Conservation (phyloP, 495 filamentous ascomycete genomes). For the Aspergillus asperescens region DNA sequence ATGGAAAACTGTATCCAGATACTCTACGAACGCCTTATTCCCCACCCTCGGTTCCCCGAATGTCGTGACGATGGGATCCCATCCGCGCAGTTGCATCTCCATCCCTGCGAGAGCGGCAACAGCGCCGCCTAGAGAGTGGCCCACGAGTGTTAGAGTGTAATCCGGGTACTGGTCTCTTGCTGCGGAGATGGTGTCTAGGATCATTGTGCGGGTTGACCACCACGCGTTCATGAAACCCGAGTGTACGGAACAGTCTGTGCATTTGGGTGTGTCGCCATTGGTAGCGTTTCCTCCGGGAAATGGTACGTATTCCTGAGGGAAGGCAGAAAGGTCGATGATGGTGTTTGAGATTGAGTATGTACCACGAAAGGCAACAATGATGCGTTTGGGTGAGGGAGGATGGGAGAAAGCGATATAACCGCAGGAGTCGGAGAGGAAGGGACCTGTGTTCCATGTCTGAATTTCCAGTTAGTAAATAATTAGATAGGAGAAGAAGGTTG, state of each 20-base stretch:
- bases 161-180: conserved; percentile 56
- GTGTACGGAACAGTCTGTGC: conserved; percentile 85
- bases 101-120: conserved; percentile 83
- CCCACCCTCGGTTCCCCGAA: conserved; percentile 89
- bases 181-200: conserved; percentile 55
- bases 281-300: conserved; percentile 50
- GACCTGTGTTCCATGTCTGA: conserved; percentile 85
- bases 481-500: not conserved
- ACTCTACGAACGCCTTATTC: conserved; percentile 64
- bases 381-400: conserved; percentile 48
- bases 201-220: conserved; percentile 58
- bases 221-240: conserved; percentile 83
- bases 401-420: conserved; percentile 90
- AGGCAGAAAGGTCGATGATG: conserved; percentile 77
- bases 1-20: conserved; percentile 61
- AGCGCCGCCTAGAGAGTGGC: conserved; percentile 89
- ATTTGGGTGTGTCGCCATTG: conserved; percentile 30
- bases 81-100: conserved; percentile 64
- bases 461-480: not conserved
- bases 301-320: conserved; percentile 85
- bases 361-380: conserved; percentile 90
- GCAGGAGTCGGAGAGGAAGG: conserved; percentile 82
- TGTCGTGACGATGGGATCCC: conserved; percentile 73
- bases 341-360: conserved; percentile 92
- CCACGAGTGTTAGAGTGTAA: conserved; percentile 72